Evolutionary conservation across 805 yeast genomes (phyloP), one percentile per base, ranked within the genome.

Genomic region (Starmerella cellae): DNA sequence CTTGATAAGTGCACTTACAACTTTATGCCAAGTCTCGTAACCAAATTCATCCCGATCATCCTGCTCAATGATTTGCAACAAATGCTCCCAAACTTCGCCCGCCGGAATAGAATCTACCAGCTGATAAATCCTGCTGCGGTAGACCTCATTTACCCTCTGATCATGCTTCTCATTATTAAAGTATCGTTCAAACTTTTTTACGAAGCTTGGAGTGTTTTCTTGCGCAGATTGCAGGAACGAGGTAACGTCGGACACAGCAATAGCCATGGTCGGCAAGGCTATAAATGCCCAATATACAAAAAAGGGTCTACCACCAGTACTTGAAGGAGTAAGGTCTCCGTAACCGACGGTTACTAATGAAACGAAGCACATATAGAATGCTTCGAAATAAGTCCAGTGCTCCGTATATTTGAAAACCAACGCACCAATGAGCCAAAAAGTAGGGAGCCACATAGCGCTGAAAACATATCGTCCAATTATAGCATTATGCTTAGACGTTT

Each of bases 211-310:
- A 13, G 10, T 5, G 9, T 16, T 19, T 10, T 18, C 14, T 3
- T 20, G 6, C 18, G 33, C 10, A 8, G n/a, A n/a, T 17, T 23
- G 20, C 17, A 39, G n/a, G 5, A 50, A 11, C 4, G 43, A 32
- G 17, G 36, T 29, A 13, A 52, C 27, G 21, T 49, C 43, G 5
- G 55, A 52, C 1, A 50, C 49, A 1, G 49, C 41, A 3, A 48
- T 41, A 1, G 94, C 81, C 93, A 84, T 83, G 39, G 83, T 65
- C 1, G 95, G 95, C 19, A 85, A 78, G 0, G 95, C 94, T 5
- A 75, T 64, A 18, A 85, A 57, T 0, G 85, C 79, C 95, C 95
- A 85, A 9, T 75, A 60, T 6, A 82, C 74, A 53, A 84, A 84
- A 50, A 83, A 74, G 1, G 79, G 71, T 33, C 79, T 62, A 1